Evolutionary conservation across 352 stramenopile genomes (phyloP), one percentile per base, ranked within the genome.

Genomic region (Phytophthora syringae): DNA sequence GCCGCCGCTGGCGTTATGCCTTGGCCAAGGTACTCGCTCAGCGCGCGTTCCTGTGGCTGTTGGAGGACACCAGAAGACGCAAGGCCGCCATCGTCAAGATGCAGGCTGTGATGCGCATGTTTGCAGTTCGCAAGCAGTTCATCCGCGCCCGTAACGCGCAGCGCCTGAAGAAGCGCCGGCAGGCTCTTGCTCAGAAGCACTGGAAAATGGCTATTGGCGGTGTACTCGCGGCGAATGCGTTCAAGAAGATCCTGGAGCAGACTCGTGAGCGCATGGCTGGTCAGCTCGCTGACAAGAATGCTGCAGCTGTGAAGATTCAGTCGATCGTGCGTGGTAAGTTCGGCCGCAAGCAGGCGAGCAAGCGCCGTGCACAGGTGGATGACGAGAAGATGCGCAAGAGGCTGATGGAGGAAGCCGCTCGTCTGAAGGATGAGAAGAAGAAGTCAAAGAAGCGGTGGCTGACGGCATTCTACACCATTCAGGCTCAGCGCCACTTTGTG

Each of bases 71-170:
- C 10, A 73, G 77, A 65, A 79, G 84, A 70, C 84, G 86, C 49
- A 89, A 94, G 70, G 79, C 77, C 1, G 88, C 88, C 7, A 69
- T 93, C 27, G 12, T 96, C 37, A 93, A 93, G 68, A 81, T 96
- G 71, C 88, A 96, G 68, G 76, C 88, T 18, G 72, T 92, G 13
- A 87, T 93, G 70, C 88, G 88, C 65, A 96, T 96, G 88, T 92
- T 86, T 70, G 76, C 84, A 18, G 78, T 94, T 22, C 85, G 86
- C 40, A 94, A 94, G 72, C 77, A 93, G 65, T 94, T 96, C 48
- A 78, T 96, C 28, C 76, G 76, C 30, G 51, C 55, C 32, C 88
- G 88, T 16, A 93, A 92, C 53, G 70, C 71, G 15, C 70, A 92
- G 54, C 86, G 88, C n/a, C 85, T 88, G 22, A 66, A 73, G 25